Evolutionary conservation across 2,329 filamentous ascomycete species (phyloP), one percentile per base, ranked within the genome.

Genomic region (Diaporthe australafricana): DNA sequence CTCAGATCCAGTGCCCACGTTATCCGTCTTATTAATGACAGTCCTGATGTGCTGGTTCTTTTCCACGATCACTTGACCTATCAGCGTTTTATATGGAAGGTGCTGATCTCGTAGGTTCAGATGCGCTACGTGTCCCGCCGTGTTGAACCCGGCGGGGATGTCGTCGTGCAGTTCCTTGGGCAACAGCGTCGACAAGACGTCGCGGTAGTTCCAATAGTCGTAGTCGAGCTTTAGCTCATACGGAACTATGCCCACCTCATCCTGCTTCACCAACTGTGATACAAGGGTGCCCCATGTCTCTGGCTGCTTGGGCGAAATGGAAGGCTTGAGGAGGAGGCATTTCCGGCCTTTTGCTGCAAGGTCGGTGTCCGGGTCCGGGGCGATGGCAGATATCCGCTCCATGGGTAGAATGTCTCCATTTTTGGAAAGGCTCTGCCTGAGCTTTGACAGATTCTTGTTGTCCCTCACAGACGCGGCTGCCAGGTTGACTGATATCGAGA

Each of bases 1-100:
- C 80, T 94, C 91, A 76, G 92, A 96, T 77, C 94, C 91, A 27
- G 90, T 89, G 71, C 96, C 96, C 11, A 99, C 96, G 73, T 94
- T 92, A 81, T 97, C 93, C 53, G 92, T 89, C 83, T 99, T 99
- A 87, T 98, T 98, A 84, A 99, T 98, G 76, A 99, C 95, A 0
- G 96, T 99, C 72, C 87, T 88, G 73, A 98, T 90, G 56, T 84
- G 85, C 12, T 91, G 88, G 82, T 97, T 98, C 84, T 99, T 99
- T 84, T 98, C 96, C 67, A 94, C 84, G 25, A 99, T 85, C 3
- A 98, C 91, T 77, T 96, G 87, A 0, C 93, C 96, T 63, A 98
- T 95, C 52, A 98, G 81, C 75, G 92, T 81, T 81, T 96, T 98
- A 85, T 97, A 98, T 0, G 93, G 94, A 14, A 94, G 84, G 79